Evolutionary conservation across 805 yeast genomes (phyloP), one percentile per base, ranked within the genome.

Genomic region (Kazachstania martiniae): DNA sequence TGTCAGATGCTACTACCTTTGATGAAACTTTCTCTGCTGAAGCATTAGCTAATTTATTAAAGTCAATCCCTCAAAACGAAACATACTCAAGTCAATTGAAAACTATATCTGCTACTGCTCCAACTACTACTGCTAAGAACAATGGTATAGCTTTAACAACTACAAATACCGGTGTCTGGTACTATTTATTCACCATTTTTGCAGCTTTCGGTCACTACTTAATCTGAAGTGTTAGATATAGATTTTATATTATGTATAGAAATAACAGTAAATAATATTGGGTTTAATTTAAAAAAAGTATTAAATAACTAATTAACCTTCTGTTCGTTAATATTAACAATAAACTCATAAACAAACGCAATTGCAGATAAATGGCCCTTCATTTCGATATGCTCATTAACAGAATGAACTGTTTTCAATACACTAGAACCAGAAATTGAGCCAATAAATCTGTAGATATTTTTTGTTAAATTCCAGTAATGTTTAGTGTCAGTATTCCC

Each of bases 401-500:
- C 76, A 21, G 80, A 72, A 56, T 80, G 89, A 27, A 65, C 58
- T 27, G 66, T 60, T 21, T 53, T 40, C 22, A 48, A 26, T 2
- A 39, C 35, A 9, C 38, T 38, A 4, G 29, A 31, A 23, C 38
- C 40, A 2, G 43, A 29, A 13, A 49, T 40, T 10, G 49, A 34
- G 9, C 49, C 58, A 37, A 44, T 39, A 32, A 58, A 74, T 43
- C 82, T 64, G 59, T 63, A 74, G 35, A 74, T 72, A 48, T 72
- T 63, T 33, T 56, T 58, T 12, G 77, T 63, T 46, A 75, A 58
- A 32, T 62, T 52, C 76, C 77, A 72, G 51, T 75, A 75, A 42
- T 68, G 59, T 40, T 65, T 63, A 9, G 81, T 73, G 50, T 75
- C 82, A 3, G 82, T 75, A 49, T 75, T 74, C 6, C 72, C 80